Evolutionary conservation across 768 basidiomycete genomes (phyloP), one percentile per base, ranked within the genome.

Genomic region (Candolleomyces efflorescens): DNA sequence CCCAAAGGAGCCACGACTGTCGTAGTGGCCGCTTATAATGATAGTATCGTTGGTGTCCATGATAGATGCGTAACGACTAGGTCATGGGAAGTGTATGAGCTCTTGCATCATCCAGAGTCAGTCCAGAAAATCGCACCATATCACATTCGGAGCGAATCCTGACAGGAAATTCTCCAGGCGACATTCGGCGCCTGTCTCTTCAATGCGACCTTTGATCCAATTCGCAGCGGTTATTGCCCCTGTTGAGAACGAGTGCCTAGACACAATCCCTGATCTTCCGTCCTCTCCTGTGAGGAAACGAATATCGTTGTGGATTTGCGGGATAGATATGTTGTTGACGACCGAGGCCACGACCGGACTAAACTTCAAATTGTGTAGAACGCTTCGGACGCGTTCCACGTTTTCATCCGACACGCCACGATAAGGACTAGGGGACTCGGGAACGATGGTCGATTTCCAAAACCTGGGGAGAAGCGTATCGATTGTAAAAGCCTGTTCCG

Each of bases 1-100:
- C 11, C 94, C 94, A 67, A 93, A 96, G 0, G 89, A 89, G 17
- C 94, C 94, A 38, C 94, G 87, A 46, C 89, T 92, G 67, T 97
- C 93, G 66, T 95, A 97, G 69, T 96, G 94, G 2, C 86, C 91
- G 56, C 87, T 87, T 53, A 96, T 74, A 49, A 97, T 75, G 44
- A 94, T 82, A 1, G 78, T 85, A 24, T 85, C 78, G 37, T 77
- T 83, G 2, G 84, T 84, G 38, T 85, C 75, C 45, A 73, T 74
- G n/a, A 74, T 71, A 6, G 83, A 69, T 2, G 75, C 54, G 63
- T 90, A 91, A 44, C 82, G 78, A 67, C 90, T 89, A 47, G 7
- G 55, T 44, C n/a, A 49, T 3, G 26, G 24, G 6, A 45, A 24
- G 15, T 54, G 36, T 15, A 63, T 32, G 38, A 45, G 20, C 20